Evolutionary conservation across 2,329 filamentous ascomycete genomes (phyloP).

Genomic region (Moelleriella libera): DNA sequence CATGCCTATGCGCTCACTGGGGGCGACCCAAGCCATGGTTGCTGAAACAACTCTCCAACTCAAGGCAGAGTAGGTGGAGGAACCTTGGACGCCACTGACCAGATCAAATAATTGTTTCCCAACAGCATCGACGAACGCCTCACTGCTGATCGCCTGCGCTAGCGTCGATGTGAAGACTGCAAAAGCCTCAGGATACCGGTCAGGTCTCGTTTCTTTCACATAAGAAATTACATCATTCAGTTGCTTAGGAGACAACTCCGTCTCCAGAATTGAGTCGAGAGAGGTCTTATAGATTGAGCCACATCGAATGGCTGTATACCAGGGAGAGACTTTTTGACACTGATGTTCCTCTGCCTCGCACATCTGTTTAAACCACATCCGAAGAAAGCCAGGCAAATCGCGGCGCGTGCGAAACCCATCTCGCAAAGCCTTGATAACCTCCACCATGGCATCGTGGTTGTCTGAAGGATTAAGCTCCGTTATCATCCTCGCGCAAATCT

Average conservation of each 20-base stretch:
- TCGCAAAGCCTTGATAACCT: slow-evolving; percentile 27
- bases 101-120: slow-evolving; percentile 23
- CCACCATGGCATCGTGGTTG: slow-evolving; percentile 11
- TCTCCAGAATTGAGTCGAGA: slow-evolving; percentile 19
- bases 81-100: slow-evolving; percentile 14
- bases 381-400: slow-evolving; percentile 29
- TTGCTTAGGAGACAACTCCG: slow-evolving; percentile 29
- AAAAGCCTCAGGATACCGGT: slow-evolving; percentile 15
- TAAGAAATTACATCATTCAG: slow-evolving; percentile 27
- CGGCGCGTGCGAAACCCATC: slow-evolving; percentile 29
- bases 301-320: slow-evolving; percentile 15
- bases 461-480: slow-evolving; percentile 7
- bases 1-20: slow-evolving; percentile 14
- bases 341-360: slow-evolving; percentile 18
- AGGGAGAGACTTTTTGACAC: slow-evolving; percentile 14
- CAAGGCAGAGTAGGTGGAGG: slow-evolving; percentile 17
- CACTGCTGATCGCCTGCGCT: slow-evolving; percentile 23
- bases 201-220: slow-evolving; percentile 21
- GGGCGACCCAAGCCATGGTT: slow-evolving; percentile 19
- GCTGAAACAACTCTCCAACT: slow-evolving; percentile 25
- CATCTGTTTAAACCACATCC: slow-evolving; percentile 30
- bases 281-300: slow-evolving; percentile 6
- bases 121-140: slow-evolving; percentile 27
- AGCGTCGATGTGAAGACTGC: slow-evolving; percentile 29
- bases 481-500: slow-evolving; percentile 22